phyloP scores from a whole-genome alignment of 2,329 filamentous ascomycete species.

The Beauveria varroae region DNA sequence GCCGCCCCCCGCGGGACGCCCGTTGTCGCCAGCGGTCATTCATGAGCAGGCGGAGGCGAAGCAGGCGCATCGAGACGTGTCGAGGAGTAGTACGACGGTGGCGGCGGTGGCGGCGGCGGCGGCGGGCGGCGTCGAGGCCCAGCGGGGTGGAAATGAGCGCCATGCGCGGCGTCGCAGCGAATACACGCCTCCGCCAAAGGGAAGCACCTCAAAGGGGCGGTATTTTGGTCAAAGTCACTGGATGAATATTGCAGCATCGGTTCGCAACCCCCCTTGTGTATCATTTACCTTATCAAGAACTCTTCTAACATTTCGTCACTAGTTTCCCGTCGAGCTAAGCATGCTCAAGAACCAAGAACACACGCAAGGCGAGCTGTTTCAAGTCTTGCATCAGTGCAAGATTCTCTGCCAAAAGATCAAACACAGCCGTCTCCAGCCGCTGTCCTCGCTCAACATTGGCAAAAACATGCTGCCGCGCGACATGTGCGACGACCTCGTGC shows the following conservation, averaged over 20 bases:
- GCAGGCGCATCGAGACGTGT: no score
- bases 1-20: no score
- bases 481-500: conserved; percentile 43
- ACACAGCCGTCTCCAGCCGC: conserved; percentile 26
- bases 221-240: conserved; percentile 45
- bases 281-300: not conserved
- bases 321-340: conserved; percentile 24
- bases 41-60: no score
- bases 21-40: no score
- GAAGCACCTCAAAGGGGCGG: conserved; percentile 34
- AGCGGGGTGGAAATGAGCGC: not conserved
- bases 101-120: not conserved
- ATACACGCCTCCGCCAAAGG: conserved; percentile 19
- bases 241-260: conserved; percentile 36
- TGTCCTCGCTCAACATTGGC: conserved; percentile 31
- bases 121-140: not conserved
- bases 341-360: conserved; percentile 20
- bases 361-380: conserved; percentile 23
- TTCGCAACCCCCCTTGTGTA: conserved; percentile 16
- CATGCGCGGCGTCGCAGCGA: not conserved
- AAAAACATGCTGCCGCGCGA: conserved; percentile 29
- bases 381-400: conserved; percentile 33
- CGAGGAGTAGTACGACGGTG: no score
- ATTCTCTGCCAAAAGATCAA: conserved; percentile 34
- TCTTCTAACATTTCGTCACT: not conserved